These are phyloP conservation scores for Setaria italica DNA, from an alignment of 202 grass and related monocot genomes.

Conservation along the genomic window DNA sequence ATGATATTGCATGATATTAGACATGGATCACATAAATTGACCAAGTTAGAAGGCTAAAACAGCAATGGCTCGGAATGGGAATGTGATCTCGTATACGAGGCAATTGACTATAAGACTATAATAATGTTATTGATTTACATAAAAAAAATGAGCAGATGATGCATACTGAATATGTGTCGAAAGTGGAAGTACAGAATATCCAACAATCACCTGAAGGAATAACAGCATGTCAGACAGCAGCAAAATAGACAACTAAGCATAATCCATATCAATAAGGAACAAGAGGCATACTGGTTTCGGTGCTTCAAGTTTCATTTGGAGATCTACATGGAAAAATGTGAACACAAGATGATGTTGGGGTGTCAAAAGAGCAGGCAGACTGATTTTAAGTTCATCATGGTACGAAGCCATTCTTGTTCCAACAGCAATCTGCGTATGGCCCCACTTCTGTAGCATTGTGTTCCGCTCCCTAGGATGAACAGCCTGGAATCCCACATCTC, in stretches of 20 bases:
- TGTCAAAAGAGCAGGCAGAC: slow-evolving; percentile 86
- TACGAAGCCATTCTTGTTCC: slow-evolving; percentile 86
- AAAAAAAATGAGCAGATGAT: slow-evolving; percentile 31
- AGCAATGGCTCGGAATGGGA: slow-evolving; percentile 19
- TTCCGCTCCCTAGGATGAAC: slow-evolving; percentile 78
- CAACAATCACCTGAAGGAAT: slow-evolving; percentile 73
- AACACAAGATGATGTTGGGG: slow-evolving; percentile 97
- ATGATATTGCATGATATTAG: slow-evolving; percentile 21
- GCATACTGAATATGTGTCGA: slow-evolving; percentile 94
- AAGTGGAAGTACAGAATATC: slow-evolving; percentile 93
- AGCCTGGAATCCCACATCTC: slow-evolving; percentile 64
- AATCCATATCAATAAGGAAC: slow-evolving; percentile 38
- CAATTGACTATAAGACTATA: slow-evolving; percentile 7
- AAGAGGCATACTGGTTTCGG: slow-evolving; percentile 83
- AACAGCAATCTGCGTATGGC: slow-evolving; percentile 87
- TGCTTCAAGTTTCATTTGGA: slow-evolving; percentile 96
- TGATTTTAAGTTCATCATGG: slow-evolving; percentile 98
- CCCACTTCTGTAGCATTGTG: slow-evolving; percentile 79
- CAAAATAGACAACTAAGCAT: slow-evolving; percentile 38
- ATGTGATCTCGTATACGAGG: slow-evolving; percentile 27
- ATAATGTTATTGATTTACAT: slow-evolving; percentile 22
- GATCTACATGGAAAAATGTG: slow-evolving; percentile 96
- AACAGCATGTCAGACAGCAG: slow-evolving; percentile 45
- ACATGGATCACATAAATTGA: slow-evolving; percentile 42
- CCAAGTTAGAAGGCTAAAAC: slow-evolving; percentile 23